Base-by-base conservation (phyloP, 2,329 filamentous ascomycete species). In the Calonectria ilicicola region DNA sequence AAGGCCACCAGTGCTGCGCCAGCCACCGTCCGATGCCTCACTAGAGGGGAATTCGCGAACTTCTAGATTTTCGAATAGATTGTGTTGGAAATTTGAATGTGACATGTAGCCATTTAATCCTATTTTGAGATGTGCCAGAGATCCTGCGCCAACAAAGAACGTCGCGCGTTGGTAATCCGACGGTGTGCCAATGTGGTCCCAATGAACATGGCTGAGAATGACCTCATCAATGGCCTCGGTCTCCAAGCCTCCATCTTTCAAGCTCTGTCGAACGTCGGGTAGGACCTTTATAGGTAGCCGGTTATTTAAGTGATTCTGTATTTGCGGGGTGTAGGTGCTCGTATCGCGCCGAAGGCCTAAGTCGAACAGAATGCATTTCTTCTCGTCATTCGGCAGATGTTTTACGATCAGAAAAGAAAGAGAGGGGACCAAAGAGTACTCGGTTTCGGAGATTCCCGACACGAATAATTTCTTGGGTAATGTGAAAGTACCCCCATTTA, bases 151-250 rank as follows among this genome's bases (percentile, higher is more conserved):
- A 12, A 91, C 86, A 4, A 88, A 75, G 74, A 91, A 90, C 3
- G 32, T 3, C 82, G 82, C 0, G 88, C 83, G 15, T 82, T 79
- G 72, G 74, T 90, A 91, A 75, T 90, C 88, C 1, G 82, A 80
- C 0, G 89, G 87, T 5, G 88, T 89, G n/a, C 89, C 90, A 44
- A 88, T 84, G 73, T 91, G 90, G 75, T 91, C 89, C 84, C 88
- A 91, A 75, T 91, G 89, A 0, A 89, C 84, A 71, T 91, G 90
- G 74, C 86, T 88, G 1, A 90, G 79, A 9, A 91, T 79, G 7
- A 84, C 79, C 0, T 77, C 46, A 62, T 83, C 77, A 42, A 85
- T 78, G 23, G 79, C 79, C 7, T 42, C 19, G 1, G 65, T n/a
- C 1, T 27, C 19, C 8, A 68, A 26, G 23, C 23, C 17, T 1